Evolutionary conservation across 177 flowering plant species (phyloP), one percentile per base, ranked within the genome.

Genomic region (Telopea speciosissima): DNA sequence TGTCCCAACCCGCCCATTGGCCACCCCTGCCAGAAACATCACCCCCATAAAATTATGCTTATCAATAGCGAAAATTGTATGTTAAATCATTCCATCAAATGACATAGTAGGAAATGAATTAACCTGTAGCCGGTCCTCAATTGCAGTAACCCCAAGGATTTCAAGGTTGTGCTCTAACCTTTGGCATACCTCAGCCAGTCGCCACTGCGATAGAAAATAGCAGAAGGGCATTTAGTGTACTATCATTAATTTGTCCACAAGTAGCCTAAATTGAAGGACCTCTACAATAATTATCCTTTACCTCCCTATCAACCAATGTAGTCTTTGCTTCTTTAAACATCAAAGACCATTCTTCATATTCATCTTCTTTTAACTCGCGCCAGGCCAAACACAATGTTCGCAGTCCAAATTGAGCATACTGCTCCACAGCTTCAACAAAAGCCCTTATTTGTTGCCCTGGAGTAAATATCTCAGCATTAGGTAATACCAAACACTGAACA

Each of bases 61-160:
- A 62, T 62, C 63, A 42, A 69, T 24, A 69, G n/a, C 10, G 0
- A 13, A 24, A 1, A 69, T 4, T 14, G 22, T 19, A 13, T 4
- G 9, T 36, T 36, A 36, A 36, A 36, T 6, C 40, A 36, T 36
- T 36, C 40, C 40, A 36, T 8, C 7, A 36, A 36, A 36, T 36
- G 28, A 40, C 66, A 56, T 24, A 73, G 60, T 14, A 66, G 66
- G 22, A 73, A 67, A 16, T 68, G 19, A 1, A 19, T 40, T 74
- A 70, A 93, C 99, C 95, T 96, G 99, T 63, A 96, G 75, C 64
- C 91, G 95, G 78, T 96, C 99, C 81, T 96, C 98, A 76, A 96
- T 96, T 40, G 99, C 99, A 72, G 97, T 91, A 69, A 96, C 88
- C 44, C 99, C 99, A 79, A 96, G 97, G 70, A 96, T 83, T 73